These are phyloP conservation scores for Botrytis medusae DNA, from an alignment of 2,329 filamentous ascomycete species.

Conservation along the genomic window DNA sequence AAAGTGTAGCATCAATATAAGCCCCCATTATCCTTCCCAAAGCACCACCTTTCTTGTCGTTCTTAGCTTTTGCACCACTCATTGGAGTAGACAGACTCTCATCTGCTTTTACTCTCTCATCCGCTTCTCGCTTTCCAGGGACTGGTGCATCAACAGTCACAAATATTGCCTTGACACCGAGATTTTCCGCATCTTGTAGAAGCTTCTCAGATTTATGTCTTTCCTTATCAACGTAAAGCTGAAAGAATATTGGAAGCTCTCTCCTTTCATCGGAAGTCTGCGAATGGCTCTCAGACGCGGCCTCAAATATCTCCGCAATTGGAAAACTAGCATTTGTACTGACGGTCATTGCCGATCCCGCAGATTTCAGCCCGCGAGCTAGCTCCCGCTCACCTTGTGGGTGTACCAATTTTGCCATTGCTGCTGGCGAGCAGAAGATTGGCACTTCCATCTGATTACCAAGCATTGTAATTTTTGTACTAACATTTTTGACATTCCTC, in stretches of 20 bases:
- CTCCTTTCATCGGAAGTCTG: slow-evolving; percentile 20
- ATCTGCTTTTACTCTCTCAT: slow-evolving; percentile 49
- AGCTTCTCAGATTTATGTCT: slow-evolving; percentile 51
- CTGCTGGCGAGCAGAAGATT: slow-evolving; percentile 63
- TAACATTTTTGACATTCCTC: slow-evolving; percentile 54
- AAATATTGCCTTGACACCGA: slow-evolving; percentile 54
- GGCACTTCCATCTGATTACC: slow-evolving; percentile 54
- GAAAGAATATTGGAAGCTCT: slow-evolving; percentile 49
- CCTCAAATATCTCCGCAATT: slow-evolving; percentile 51
- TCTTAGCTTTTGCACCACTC: slow-evolving; percentile 49
- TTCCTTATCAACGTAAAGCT: slow-evolving; percentile 62
- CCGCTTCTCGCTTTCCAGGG: slow-evolving; percentile 53
- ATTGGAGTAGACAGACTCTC: slow-evolving; percentile 50
- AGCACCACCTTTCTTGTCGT: slow-evolving; percentile 55
- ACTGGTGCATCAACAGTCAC: slow-evolving; percentile 60
- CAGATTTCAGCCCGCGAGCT: slow-evolving; percentile 50
- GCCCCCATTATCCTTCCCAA: slow-evolving; percentile 55
- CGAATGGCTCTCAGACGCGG: slow-evolving; percentile 33
- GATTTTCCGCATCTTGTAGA: slow-evolving; percentile 47
- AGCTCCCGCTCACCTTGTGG: slow-evolving; percentile 62
- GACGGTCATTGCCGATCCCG: slow-evolving; percentile 57
- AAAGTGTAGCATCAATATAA: slow-evolving; percentile 57
- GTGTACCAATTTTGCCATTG: slow-evolving; percentile 63
- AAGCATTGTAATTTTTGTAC: slow-evolving; percentile 54
- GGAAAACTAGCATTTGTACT: slow-evolving; percentile 62